Percentiles rank a stretch among this genome's conserved stretches.
These are phyloP conservation scores for Phytophthora tentaculata DNA, from an alignment of 352 stramenopile species.

Conservation along the genomic window DNA sequence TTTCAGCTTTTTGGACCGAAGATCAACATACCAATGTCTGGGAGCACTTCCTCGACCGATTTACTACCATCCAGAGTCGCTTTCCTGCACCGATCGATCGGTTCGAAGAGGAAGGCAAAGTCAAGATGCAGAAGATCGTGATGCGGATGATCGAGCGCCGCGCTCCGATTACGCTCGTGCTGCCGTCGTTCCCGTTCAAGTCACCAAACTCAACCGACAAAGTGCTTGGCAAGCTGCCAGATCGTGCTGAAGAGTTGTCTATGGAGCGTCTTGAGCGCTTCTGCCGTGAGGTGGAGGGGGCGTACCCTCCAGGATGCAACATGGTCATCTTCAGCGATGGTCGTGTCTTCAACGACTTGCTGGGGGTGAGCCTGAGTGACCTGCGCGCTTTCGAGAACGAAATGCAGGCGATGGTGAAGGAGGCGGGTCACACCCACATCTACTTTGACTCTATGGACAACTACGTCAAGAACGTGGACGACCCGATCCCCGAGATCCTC, in stretches of 20 bases:
- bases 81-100: too few relatives aligned
- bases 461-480: slow-evolving; percentile 27
- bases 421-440: slow-evolving; percentile 29
- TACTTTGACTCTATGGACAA: slow-evolving; percentile 28
- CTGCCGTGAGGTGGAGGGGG: slow-evolving; percentile 23
- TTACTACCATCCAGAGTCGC: too few relatives aligned
- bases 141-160: too few relatives aligned
- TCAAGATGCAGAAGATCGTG: too few relatives aligned
- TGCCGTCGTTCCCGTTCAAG: too few relatives aligned
- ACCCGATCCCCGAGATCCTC: slow-evolving; percentile 23
- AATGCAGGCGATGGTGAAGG: slow-evolving; percentile 21
- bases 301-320: slow-evolving; percentile 23
- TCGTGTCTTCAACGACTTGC: slow-evolving; percentile 25
- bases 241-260: slow-evolving; percentile 23
- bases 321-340: slow-evolving; percentile 29
- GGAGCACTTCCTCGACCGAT: too few relatives aligned
- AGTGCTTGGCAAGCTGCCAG: too few relatives aligned
- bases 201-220: too few relatives aligned
- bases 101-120: too few relatives aligned
- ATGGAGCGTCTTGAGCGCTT: slow-evolving; percentile 21
- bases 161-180: too few relatives aligned
- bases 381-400: slow-evolving; percentile 27
- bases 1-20: too few relatives aligned
- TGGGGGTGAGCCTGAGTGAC: slow-evolving; percentile 16
- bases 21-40: too few relatives aligned